Conservation (phyloP, 225 moss, liverwort and hornwort species). For the Bryum argenteum region DNA sequence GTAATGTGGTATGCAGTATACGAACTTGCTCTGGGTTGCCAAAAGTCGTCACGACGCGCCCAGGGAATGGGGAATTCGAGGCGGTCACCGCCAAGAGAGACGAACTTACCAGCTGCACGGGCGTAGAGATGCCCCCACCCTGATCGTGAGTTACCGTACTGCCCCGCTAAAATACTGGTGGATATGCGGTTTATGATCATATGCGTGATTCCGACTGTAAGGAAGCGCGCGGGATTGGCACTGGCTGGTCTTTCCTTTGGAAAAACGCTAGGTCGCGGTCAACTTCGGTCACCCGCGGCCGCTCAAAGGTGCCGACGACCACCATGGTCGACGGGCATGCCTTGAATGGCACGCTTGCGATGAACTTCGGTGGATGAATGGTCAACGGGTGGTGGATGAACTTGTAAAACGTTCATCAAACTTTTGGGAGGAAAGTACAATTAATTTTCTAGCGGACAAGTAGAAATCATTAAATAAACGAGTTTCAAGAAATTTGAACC, state of each 20-base stretch:
- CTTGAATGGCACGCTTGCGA: no score
- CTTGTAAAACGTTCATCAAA: no score
- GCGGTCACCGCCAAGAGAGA: background rate
- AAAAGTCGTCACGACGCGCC: constrained; percentile 23
- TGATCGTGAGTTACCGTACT: background rate
- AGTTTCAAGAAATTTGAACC: no score
- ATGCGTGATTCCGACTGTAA: background rate
- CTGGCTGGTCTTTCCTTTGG: background rate
- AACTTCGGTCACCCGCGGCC: background rate
- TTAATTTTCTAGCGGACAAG: no score
- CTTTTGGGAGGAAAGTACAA: no score
- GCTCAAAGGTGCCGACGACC: no score
- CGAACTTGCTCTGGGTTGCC: background rate
- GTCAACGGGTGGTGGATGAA: no score
- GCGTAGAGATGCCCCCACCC: background rate
- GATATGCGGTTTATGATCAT: background rate
- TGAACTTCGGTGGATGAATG: no score
- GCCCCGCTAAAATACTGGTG: background rate
- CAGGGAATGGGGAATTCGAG: background rate
- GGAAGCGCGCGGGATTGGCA: background rate
- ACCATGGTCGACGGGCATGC: no score
- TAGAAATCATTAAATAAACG: no score
- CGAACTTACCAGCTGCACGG: background rate
- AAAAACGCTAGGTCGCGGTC: background rate
- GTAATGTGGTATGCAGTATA: no score